Percentiles rank a stretch among this genome's conserved stretches.
These are phyloP conservation scores for Picochlorum sp. DNA, from an alignment of 139 green algal species.

Conservation along the genomic window DNA sequence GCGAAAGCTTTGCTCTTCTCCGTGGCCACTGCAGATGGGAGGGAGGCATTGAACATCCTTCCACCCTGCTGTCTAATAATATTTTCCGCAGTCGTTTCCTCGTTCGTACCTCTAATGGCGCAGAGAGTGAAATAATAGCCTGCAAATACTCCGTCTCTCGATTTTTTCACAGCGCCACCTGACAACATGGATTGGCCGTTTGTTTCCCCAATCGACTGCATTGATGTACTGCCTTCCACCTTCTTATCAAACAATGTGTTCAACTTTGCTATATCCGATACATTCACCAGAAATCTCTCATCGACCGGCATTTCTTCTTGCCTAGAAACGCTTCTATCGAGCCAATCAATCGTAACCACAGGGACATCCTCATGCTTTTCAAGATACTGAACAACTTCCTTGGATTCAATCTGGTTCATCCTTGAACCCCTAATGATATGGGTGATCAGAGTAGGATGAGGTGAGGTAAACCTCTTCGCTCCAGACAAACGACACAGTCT, in stretches of 20 bases:
- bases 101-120: constrained; percentile 16
- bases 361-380: constrained; percentile 7
- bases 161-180: not conserved
- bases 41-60: constrained; percentile 19
- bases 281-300: constrained; percentile 5
- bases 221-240: not conserved
- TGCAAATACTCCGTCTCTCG: constrained; percentile 3
- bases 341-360: constrained; percentile 33
- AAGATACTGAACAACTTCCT: constrained; percentile 2
- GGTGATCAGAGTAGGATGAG: constrained; percentile 11
- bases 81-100: not conserved
- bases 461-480: constrained; percentile 24
- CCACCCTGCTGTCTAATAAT: constrained; percentile 27
- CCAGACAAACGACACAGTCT: constrained; percentile 18
- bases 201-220: not conserved
- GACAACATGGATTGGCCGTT: not conserved
- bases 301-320: not conserved
- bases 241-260: not conserved
- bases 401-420: not conserved
- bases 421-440: constrained; percentile 29
- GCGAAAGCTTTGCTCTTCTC: constrained; percentile 19
- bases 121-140: constrained; percentile 40
- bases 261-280: not conserved
- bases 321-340: constrained; percentile 15
- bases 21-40: not conserved